Conservation (phyloP, 441 rosid species). For the Gossypium davidsonii region DNA sequence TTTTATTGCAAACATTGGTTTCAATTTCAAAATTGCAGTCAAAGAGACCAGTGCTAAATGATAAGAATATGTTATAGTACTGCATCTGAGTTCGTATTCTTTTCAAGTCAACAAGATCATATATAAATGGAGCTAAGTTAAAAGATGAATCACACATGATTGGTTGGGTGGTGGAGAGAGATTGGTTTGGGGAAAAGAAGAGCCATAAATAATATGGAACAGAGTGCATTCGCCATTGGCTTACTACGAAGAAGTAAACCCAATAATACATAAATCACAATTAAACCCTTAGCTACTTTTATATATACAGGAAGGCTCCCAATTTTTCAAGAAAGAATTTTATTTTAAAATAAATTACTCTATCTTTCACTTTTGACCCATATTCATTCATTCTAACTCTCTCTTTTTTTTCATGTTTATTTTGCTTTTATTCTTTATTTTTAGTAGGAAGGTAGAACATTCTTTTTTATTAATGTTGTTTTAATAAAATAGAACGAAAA, state of each 20-base stretch:
- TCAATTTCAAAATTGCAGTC: constrained; percentile 11
- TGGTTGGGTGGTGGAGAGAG: not conserved
- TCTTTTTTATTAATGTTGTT: no score
- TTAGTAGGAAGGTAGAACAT: no score
- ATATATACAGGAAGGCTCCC: no score
- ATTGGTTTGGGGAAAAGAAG: not conserved
- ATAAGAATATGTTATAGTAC: not conserved
- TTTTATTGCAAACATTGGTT: constrained; percentile 17
- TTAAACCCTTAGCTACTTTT: not conserved
- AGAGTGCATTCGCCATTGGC: not conserved
- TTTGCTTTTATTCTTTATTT: no score
- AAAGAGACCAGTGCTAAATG: not conserved
- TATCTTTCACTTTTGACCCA: no score
- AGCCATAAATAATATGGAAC: not conserved
- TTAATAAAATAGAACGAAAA: no score
- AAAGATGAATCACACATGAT: not conserved
- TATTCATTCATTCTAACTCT: no score
- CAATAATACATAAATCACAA: not conserved
- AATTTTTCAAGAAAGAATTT: no score
- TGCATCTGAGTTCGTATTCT: not conserved
- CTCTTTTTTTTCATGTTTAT: no score
- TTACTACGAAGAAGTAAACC: not conserved
- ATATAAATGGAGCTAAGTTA: not conserved
- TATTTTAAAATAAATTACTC: no score
- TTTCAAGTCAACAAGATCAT: not conserved